Percentiles rank a stretch among this genome's conserved stretches.
Evolutionary conservation across 2,329 filamentous ascomycete genomes (phyloP).

Genomic region (Cadophora gregata): DNA sequence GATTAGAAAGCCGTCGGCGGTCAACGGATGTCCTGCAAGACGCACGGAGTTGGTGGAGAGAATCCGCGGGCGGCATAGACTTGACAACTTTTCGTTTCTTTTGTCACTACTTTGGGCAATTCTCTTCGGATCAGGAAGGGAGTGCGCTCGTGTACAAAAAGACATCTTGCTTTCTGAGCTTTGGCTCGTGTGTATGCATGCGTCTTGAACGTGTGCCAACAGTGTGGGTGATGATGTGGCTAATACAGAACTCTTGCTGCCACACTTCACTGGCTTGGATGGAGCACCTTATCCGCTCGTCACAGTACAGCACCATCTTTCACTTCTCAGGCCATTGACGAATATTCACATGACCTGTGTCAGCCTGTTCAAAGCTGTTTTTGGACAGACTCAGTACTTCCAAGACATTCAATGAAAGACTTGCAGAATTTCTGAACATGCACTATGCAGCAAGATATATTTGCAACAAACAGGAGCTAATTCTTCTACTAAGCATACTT

Average conservation of each 20-base stretch:
- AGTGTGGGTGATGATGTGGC: neutral
- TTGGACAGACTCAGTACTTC: no score
- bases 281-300: neutral
- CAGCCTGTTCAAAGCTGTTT: no score
- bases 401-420: no score
- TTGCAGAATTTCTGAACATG: no score
- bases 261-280: neutral
- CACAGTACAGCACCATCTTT: no score
- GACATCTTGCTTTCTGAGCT: conserved; percentile 4
- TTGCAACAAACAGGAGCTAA: no score
- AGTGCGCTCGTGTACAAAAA: neutral
- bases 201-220: neutral
- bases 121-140: neutral
- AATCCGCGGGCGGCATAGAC: neutral
- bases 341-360: no score
- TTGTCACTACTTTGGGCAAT: neutral
- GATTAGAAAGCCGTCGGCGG: conserved; percentile 33
- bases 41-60: conserved; percentile 12
- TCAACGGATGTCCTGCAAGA: conserved; percentile 15
- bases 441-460: no score
- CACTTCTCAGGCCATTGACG: no score
- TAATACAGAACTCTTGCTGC: neutral
- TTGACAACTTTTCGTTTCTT: neutral
- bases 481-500: no score
- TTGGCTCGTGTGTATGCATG: neutral